These are phyloP conservation scores for Cryptococcus sp. DNA, from an alignment of 1,284 basidiomycete species.

Conservation along the genomic window DNA sequence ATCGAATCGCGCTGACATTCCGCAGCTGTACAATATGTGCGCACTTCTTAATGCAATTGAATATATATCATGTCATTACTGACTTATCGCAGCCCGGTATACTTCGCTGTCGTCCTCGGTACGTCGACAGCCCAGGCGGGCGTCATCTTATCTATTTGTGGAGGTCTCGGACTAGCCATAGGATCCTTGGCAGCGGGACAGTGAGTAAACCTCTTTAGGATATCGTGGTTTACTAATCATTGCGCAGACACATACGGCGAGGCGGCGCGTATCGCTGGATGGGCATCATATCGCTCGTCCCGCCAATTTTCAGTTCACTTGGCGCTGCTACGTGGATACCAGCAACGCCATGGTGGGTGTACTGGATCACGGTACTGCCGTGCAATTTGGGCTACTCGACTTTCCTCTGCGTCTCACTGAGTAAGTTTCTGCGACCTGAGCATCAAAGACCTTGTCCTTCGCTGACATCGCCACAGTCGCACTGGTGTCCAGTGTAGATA, in stretches of 20 bases:
- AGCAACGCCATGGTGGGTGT: conserved; percentile 39
- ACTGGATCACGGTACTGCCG: conserved; percentile 47
- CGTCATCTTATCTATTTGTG: conserved; percentile 63
- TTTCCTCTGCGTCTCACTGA: conserved; percentile 45
- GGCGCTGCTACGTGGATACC: conserved; percentile 44
- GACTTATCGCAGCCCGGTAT: conserved; percentile 38
- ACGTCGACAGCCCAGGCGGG: conserved; percentile 45
- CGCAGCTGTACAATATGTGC: conserved; percentile 36
- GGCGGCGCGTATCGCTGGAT: conserved; percentile 43
- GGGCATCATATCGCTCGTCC: conserved; percentile 39
- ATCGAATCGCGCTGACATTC: background rate
- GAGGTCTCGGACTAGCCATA: conserved; percentile 74
- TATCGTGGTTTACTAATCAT: background rate
- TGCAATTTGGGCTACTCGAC: conserved; percentile 49
- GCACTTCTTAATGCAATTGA: background rate
- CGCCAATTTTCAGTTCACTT: conserved; percentile 33
- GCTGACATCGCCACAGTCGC: conserved; percentile 32
- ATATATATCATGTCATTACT: background rate
- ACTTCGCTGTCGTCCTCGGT: conserved; percentile 49
- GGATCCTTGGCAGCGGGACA: conserved; percentile 86
- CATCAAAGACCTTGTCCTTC: background rate
- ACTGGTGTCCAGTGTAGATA: conserved; percentile 46
- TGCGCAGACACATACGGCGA: conserved; percentile 44
- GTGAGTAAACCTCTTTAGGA: conserved; percentile 55
- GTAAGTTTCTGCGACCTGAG: conserved; percentile 22